Base-by-base conservation (phyloP, 176 grass and related monocot genomes). In the Eragrostis nindensis region DNA sequence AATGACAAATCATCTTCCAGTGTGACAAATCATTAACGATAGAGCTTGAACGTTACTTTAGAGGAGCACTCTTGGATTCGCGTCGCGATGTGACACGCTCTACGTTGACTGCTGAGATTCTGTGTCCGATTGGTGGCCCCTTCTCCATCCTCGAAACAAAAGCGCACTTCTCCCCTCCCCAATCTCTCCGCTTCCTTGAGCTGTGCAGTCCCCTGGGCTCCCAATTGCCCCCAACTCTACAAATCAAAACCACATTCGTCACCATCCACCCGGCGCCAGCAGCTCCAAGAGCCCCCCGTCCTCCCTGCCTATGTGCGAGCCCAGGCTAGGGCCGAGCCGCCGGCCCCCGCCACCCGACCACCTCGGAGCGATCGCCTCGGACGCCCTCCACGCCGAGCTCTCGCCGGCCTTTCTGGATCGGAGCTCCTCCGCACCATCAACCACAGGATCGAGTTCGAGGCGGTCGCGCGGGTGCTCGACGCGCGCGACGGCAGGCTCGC, bases 391-490 rank as follows among this genome's bases (percentile, higher is more conserved):
- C 64, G 77, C 56, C 27, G 46, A 41, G 18, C 72, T 89, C 72
- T 89, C 82, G 77, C 65, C 26, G 19, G 6, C 57, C 87, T 85
- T 56, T 17, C 72, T 1, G 65, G 81, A 14, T 26, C 45, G 3
- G 19, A 77, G 21, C 71, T 89, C 38, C 87, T 89, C 11, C 8
- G 48, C 65, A 8, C 17, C 27, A 71, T 78, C 71, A 13, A 11
- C 76, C 47, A 29, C 47, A 29, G 27, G 47, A 38, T 47, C 57
- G 72, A 89, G 57, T 89, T 49, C 39, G 66, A 72, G 11, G 83
- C 55, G 41, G 56, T 19, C 5, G 78, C 77, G 71, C 71, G 87
- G 40, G 79, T 89, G 60, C 83, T 89, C 72, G 26, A 0, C 27
- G 63, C 39, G 25, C 83, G 87, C 77, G 82, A 89, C 65, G 21